phyloP scores from a whole-genome alignment of 2,329 filamentous ascomycete genomes.

The Orbilia ellipsospora region DNA sequence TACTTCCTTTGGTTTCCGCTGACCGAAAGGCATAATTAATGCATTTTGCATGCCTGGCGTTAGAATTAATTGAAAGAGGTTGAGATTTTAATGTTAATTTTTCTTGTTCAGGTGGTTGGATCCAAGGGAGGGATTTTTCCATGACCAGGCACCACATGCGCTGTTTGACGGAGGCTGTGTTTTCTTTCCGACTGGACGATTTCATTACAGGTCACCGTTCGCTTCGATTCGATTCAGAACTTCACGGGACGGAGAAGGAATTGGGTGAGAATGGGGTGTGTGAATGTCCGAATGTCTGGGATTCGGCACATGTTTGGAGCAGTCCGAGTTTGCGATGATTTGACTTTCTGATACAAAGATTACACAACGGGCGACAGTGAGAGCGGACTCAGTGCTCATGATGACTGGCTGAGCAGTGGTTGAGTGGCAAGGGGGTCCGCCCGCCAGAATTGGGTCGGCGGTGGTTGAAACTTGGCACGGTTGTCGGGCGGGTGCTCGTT shows the following conservation, averaged over 20 bases:
- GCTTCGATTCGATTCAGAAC: too few species aligned
- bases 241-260: neutral
- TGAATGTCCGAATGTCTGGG: too few species aligned
- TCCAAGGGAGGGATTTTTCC: conserved; percentile 13
- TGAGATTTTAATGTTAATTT: neutral
- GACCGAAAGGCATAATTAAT: conserved; percentile 7
- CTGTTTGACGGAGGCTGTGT: conserved; percentile 45
- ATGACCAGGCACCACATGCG: conserved; percentile 21
- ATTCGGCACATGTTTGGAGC: too few species aligned
- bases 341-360: conserved; percentile 7
- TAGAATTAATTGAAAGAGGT: conserved; percentile 15
- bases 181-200: too few species aligned
- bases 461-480: too few species aligned
- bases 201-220: too few species aligned
- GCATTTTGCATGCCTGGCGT: too few species aligned
- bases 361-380: too few species aligned
- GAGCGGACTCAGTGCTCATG: too few species aligned
- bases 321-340: neutral
- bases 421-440: neutral
- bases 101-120: conserved; percentile 24
- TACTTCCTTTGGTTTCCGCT: conserved; percentile 6
- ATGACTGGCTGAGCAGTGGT: too few species aligned
- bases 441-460: conserved; percentile 1
- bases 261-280: conserved; percentile 7
- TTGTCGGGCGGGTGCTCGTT: too few species aligned